Evolutionary conservation across 148 eudicot genomes (phyloP).

Genomic region (Fallopia convolvulus): DNA sequence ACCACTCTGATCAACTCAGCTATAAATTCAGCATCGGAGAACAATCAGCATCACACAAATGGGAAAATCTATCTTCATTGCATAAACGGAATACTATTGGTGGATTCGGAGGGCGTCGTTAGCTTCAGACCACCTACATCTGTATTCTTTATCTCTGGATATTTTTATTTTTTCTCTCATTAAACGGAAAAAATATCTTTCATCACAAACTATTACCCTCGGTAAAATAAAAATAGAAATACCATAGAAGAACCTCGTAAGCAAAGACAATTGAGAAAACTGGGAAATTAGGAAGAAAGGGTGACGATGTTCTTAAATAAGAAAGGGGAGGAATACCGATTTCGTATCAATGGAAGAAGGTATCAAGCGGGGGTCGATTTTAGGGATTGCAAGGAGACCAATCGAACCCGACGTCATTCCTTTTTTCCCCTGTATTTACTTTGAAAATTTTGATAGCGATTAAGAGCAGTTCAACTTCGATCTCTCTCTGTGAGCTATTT

Average conservation of each 20-base stretch:
- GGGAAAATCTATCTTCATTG: background rate
- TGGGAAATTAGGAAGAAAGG: background rate
- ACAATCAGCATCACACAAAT: background rate
- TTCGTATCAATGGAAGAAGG: background rate
- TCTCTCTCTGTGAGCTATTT: background rate
- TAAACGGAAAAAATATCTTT: background rate
- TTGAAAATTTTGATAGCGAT: background rate
- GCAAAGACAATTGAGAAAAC: background rate
- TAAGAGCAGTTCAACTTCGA: background rate
- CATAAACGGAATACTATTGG: background rate
- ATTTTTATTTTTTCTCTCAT: background rate
- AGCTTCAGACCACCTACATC: background rate
- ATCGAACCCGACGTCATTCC: background rate
- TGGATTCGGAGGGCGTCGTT: background rate
- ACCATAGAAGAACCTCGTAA: background rate
- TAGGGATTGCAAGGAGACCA: conserved; percentile 9
- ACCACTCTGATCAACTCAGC: background rate
- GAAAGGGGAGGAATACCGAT: background rate
- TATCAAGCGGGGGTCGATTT: background rate
- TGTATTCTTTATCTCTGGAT: background rate
- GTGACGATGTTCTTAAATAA: background rate
- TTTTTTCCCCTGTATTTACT: background rate
- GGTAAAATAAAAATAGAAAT: background rate
- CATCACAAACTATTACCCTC: background rate
- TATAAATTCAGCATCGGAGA: background rate